Conservation (phyloP, 306 rosid genomes). For the Cucumis hystrix region DNA sequence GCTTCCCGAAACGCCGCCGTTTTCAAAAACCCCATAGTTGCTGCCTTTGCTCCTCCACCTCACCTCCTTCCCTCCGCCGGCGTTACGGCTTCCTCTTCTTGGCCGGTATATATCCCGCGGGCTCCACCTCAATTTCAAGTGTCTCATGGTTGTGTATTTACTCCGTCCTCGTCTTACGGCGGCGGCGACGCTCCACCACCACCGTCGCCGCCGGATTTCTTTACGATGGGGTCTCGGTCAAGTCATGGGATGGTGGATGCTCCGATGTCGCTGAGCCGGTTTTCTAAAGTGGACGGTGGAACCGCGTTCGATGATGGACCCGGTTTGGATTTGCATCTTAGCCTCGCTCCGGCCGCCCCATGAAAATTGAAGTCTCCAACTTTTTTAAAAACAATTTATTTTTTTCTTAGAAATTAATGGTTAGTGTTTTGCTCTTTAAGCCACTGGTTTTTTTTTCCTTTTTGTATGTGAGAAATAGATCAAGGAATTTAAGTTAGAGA, state of each 20-base stretch:
- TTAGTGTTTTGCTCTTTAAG: neutral
- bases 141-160: constrained; percentile 74
- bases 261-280: constrained; percentile 57
- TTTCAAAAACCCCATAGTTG: constrained; percentile 75
- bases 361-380: neutral
- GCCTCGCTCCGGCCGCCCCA: constrained; percentile 69
- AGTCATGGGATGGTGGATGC: constrained; percentile 28
- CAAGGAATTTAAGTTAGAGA: neutral
- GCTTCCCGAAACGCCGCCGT: constrained; percentile 82
- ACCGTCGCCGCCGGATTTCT: constrained; percentile 15
- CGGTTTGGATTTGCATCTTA: constrained; percentile 84
- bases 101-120: constrained; percentile 69
- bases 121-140: constrained; percentile 72
- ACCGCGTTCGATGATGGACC: constrained; percentile 57
- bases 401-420: neutral
- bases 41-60: constrained; percentile 80
- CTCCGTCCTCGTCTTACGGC: constrained; percentile 13
- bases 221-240: constrained; percentile 34
- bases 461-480: neutral
- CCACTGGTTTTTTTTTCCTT: neutral
- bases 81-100: constrained; percentile 9
- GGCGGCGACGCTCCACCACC: constrained; percentile 10
- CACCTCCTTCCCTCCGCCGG: constrained; percentile 56
- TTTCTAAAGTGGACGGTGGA: constrained; percentile 58
- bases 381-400: neutral